Evolutionary conservation across 2,329 filamentous ascomycete genomes (phyloP).

Genomic region (Colletotrichum sp.): DNA sequence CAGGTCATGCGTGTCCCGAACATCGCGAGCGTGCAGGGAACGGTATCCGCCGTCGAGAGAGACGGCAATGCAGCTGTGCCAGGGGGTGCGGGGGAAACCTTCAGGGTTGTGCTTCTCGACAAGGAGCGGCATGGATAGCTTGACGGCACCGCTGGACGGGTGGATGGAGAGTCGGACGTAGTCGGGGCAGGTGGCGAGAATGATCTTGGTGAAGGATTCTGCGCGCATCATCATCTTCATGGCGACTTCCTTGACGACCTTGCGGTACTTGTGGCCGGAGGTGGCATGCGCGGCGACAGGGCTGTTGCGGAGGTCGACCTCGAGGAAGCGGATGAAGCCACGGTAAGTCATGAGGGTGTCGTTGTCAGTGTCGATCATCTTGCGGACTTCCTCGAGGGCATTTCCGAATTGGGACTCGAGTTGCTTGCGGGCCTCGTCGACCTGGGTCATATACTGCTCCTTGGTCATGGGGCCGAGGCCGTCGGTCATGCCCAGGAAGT

Average conservation of each 20-base stretch:
- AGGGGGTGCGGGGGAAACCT: conserved; percentile 31
- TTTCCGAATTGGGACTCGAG: conserved; percentile 19
- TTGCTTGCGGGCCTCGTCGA: conserved; percentile 7
- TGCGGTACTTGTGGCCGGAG: conserved; percentile 23
- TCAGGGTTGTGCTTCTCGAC: conserved; percentile 26
- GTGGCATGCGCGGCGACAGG: conserved; percentile 6
- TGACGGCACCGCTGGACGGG: conserved; percentile 21
- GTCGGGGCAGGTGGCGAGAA: conserved; percentile 17
- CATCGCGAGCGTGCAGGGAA: conserved; percentile 23
- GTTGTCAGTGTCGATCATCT: conserved; percentile 22
- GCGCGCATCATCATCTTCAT: conserved; percentile 23
- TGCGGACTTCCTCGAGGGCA: conserved; percentile 10
- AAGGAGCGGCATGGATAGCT: conserved; percentile 23
- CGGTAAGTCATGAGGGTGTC: conserved; percentile 25
- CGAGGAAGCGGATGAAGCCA: conserved; percentile 24
- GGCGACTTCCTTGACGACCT: conserved; percentile 22
- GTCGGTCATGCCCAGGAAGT: conserved; percentile 32
- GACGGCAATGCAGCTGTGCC: conserved; percentile 38
- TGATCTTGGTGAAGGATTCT: conserved; percentile 23
- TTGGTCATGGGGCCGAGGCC: conserved; percentile 17
- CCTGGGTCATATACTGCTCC: conserved; percentile 13
- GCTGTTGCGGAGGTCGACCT: conserved; percentile 17
- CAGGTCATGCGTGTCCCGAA: conserved; percentile 33
- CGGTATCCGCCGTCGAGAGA: conserved; percentile 32
- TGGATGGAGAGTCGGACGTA: conserved; percentile 26